Evolutionary conservation across 2,329 filamentous ascomycete genomes (phyloP), one percentile per base, ranked within the genome.

Genomic region (Stemphylium beticola): DNA sequence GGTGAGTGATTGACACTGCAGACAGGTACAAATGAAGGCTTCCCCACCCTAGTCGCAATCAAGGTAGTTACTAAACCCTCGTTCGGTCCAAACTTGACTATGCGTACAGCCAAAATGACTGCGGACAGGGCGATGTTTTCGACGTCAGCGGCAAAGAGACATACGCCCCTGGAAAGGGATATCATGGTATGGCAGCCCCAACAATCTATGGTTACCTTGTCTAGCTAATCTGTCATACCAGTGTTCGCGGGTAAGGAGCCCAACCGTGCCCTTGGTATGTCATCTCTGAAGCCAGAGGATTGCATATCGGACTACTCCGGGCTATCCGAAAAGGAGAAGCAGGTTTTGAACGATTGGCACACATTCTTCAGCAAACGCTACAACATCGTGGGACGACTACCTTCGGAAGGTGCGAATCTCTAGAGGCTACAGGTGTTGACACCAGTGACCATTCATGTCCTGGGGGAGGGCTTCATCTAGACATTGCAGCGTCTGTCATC

Each of bases 281-380:
- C 92, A 1, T 96, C 92, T 7, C 87, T 93, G 44, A 96, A 96
- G 75, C 76, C 83, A 4, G 91, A 95, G 68, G 93, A 98, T 64
- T 93, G 91, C 61, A 57, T 69, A 36, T 80, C 95, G 2, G 89
- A 97, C 45, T 98, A 91, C 90, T 82, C 88, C 53, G 90, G 92
- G 68, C 81, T 99, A 46, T 81, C 83, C 12, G 92, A 96, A 18
- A 92, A 95, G 77, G 88, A 97, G 75, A 91, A 95, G 80, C 86
- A 85, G 22, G 88, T 90, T 3, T 79, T 99, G 57, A 84, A 93
- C 49, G 95, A 99, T 75, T 99, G 95, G 95, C 86, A 89, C 60
- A 96, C 90, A 2, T 99, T 96, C 78, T 99, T 99, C 78, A 91
- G 89, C 64, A 99, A 98, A 81, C 84, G 95, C 53, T 99, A 99